Base-by-base conservation (phyloP, 768 basidiomycete genomes). In the Lactarius pseudohatsudake region DNA sequence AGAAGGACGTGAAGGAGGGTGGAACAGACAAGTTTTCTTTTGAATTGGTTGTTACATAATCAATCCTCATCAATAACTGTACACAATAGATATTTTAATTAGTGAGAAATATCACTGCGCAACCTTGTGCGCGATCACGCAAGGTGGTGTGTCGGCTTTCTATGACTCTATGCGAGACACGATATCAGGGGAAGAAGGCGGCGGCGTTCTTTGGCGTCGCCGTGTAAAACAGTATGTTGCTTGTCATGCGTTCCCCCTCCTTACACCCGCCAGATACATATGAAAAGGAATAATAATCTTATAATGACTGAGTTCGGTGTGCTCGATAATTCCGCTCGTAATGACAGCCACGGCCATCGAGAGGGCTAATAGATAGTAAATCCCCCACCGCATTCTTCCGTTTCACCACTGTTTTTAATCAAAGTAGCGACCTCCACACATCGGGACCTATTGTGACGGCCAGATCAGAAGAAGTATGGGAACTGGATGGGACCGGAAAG, bases 371-470 rank as follows among this genome's bases (percentile, higher is more conserved):
- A 36, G 6, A 30, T 15, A 26, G n/a, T n/a, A 47, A 15, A 58
- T 50, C 13, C 22, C 1, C 26, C 9, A 11, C 30, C 28, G 18
- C 22, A 28, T 32, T 2, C 28, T 45, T 30, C 13, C 43, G 18
- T 38, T 38, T 26, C 55, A 13, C 47, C n/a, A 47, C 45, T 50
- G 22, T 22, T 26, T 38, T 66, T 55, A 66, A 54, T 66, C 65
- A 54, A 53, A 41, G 30, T 22, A 5, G n/a, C 8, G 30, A 43
- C 65, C 65, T 57, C 65, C 65, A 41, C 62, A 53, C 36, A 66
- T 16, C 16, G 47, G 41, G 53, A 66, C 18, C 65, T 66, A 36
- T 34, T 15, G 3, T 20, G 22, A 36, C 3, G 45, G 32, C 58
- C 22, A 59, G 47, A 41, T 34, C n/a, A 8, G 40, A 15, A 22